These are phyloP conservation scores for Yarrowia galli DNA, from an alignment of 1,139 yeast species.

Conservation along the genomic window DNA sequence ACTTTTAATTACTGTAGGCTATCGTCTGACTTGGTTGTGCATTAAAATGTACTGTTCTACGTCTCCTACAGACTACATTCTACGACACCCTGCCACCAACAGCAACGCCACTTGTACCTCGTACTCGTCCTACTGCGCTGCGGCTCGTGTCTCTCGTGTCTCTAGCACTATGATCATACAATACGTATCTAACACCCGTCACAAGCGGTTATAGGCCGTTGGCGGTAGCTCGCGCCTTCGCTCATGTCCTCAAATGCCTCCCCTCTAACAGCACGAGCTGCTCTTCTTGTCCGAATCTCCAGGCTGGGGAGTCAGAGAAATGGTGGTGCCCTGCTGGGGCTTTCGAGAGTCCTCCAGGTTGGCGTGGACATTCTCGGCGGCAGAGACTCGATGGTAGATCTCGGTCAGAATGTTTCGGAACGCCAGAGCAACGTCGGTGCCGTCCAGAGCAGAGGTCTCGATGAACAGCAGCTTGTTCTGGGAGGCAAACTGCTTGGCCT, in stretches of 20 bases:
- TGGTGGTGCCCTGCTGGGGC: slow-evolving; percentile 79
- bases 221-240: neutral
- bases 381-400: slow-evolving; percentile 82
- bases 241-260: slow-evolving; percentile 4
- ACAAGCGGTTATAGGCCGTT: slow-evolving; percentile 10
- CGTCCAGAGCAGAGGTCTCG: slow-evolving; percentile 95
- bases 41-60: too few relatives aligned
- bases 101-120: too few relatives aligned
- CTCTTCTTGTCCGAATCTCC: slow-evolving; percentile 72
- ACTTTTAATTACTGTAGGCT: too few relatives aligned
- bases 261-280: slow-evolving; percentile 61
- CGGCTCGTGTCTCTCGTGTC: neutral
- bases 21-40: too few relatives aligned
- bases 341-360: slow-evolving; percentile 60
- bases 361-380: slow-evolving; percentile 54
- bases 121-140: too few relatives aligned
- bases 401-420: slow-evolving; percentile 91
- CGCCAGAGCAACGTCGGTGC: slow-evolving; percentile 93
- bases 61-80: too few relatives aligned
- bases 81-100: too few relatives aligned
- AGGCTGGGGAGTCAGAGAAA: slow-evolving; percentile 92
- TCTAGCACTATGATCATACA: slow-evolving; percentile 20
- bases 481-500: slow-evolving; percentile 91
- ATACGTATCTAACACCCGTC: slow-evolving; percentile 29
- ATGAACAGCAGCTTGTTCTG: slow-evolving; percentile 92